These are phyloP conservation scores for Oryza glumipatula DNA, from an alignment of 176 grass and related monocot species.

Conservation along the genomic window DNA sequence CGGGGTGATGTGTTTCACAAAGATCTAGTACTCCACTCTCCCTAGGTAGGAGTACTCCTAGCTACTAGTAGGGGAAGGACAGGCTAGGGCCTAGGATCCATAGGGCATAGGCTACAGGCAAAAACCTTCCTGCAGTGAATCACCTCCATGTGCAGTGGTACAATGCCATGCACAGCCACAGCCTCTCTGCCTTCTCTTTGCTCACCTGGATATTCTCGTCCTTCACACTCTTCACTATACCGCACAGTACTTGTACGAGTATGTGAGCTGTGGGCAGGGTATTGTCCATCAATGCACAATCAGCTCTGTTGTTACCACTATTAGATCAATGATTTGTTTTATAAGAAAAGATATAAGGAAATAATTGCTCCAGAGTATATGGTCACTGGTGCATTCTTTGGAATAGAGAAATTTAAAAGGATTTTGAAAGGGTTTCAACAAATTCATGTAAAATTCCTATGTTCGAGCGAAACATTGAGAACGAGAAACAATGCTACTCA, in stretches of 20 bases:
- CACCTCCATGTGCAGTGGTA: slow-evolving; percentile 38
- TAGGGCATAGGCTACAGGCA: slow-evolving; percentile 37
- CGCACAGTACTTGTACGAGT: neutral
- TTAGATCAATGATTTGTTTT: too few relatives aligned
- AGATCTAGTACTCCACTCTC: neutral
- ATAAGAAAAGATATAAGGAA: too few relatives aligned
- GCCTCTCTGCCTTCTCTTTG: neutral
- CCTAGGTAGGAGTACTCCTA: neutral
- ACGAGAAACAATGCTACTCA: too few relatives aligned
- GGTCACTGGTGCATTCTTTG: too few relatives aligned
- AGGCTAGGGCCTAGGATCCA: neutral
- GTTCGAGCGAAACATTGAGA: too few relatives aligned
- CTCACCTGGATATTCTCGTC: neutral
- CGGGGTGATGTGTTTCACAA: neutral
- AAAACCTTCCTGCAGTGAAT: slow-evolving; percentile 9
- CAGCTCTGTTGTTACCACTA: too few relatives aligned
- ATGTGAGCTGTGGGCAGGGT: too few relatives aligned
- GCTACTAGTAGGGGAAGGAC: neutral
- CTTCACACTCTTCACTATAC: neutral
- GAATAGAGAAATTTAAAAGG: too few relatives aligned
- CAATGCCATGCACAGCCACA: neutral
- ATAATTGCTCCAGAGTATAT: too few relatives aligned
- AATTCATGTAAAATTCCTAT: too few relatives aligned
- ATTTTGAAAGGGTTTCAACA: too few relatives aligned
- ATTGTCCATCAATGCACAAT: too few relatives aligned